Conservation (phyloP, 2,329 filamentous ascomycete species). For the Daldinia sp. region DNA sequence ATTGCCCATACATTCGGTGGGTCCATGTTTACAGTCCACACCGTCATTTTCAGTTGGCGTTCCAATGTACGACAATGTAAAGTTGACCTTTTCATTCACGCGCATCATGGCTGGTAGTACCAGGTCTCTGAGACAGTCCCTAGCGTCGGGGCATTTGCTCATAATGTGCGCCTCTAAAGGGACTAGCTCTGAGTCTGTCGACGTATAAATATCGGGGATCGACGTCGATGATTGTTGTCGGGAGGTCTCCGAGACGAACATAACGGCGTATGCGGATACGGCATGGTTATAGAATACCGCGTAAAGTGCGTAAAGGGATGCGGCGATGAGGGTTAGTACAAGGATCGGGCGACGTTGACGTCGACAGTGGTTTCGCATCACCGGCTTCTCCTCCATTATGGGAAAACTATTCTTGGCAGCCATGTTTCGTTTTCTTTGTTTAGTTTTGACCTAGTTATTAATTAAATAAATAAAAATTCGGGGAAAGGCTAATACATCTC, state of each 20-base stretch:
- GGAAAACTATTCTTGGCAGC: constrained; percentile 44
- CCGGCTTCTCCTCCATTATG: constrained; percentile 45
- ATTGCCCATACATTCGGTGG: constrained; percentile 88
- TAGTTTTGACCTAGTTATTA: too few species aligned
- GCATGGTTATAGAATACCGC: constrained; percentile 14
- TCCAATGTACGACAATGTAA: constrained; percentile 90
- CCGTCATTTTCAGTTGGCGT: constrained; percentile 80
- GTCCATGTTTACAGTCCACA: constrained; percentile 88
- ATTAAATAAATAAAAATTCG: too few species aligned
- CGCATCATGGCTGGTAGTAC: constrained; percentile 88
- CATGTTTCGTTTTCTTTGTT: constrained; percentile 34
- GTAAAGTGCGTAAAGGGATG: constrained; percentile 40
- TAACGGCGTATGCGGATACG: constrained; percentile 31
- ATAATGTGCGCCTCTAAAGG: constrained; percentile 95
- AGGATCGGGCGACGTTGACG: constrained; percentile 42
- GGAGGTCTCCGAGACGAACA: constrained; percentile 19
- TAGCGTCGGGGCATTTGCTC: constrained; percentile 94
- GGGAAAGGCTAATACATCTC: constrained; percentile 12
- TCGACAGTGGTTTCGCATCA: constrained; percentile 36
- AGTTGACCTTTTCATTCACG: constrained; percentile 85
- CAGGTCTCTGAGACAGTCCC: constrained; percentile 81
- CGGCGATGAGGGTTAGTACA: constrained; percentile 33
- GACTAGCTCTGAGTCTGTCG: constrained; percentile 56
- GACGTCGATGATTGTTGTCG: constrained; percentile 4
- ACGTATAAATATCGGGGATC: constrained; percentile 20